phyloP scores from a whole-genome alignment of 1,139 yeast genomes.

The Kodamaea ohmeri region DNA sequence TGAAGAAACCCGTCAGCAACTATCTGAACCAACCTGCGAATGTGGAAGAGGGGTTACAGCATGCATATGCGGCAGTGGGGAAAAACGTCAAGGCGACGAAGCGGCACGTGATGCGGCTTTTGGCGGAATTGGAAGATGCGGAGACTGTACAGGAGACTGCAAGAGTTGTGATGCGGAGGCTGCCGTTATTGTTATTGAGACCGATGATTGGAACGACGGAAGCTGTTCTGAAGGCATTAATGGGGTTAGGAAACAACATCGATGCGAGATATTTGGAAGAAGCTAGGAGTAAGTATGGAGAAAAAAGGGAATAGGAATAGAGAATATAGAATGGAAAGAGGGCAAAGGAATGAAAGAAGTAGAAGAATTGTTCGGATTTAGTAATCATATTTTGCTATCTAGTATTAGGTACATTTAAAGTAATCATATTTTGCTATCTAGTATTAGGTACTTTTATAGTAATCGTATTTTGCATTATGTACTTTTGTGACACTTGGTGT shows the following conservation, averaged over 20 bases:
- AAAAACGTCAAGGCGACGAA: conserved; percentile 66
- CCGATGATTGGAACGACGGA: conserved; percentile 94
- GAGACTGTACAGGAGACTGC: conserved; percentile 69
- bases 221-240: conserved; percentile 74
- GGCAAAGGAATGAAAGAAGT: background rate
- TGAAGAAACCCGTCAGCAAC: conserved; percentile 61
- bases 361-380: background rate
- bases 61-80: conserved; percentile 72
- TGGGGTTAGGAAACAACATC: conserved; percentile 81
- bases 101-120: conserved; percentile 59
- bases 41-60: conserved; percentile 65
- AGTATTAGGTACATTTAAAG: too few relatives aligned
- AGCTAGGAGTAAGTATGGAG: conserved; percentile 30
- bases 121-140: conserved; percentile 57
- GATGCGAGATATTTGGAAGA: conserved; percentile 55
- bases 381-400: too few relatives aligned
- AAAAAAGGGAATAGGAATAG: conserved; percentile 1
- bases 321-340: background rate
- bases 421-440: too few relatives aligned
- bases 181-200: conserved; percentile 77
- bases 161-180: conserved; percentile 64
- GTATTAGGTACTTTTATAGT: too few relatives aligned
- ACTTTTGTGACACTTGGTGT: too few relatives aligned
- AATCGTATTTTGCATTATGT: too few relatives aligned
- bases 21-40: conserved; percentile 83